Evolutionary conservation across 139 green algal species (phyloP).

Genomic region (Pleodorina starrii): DNA sequence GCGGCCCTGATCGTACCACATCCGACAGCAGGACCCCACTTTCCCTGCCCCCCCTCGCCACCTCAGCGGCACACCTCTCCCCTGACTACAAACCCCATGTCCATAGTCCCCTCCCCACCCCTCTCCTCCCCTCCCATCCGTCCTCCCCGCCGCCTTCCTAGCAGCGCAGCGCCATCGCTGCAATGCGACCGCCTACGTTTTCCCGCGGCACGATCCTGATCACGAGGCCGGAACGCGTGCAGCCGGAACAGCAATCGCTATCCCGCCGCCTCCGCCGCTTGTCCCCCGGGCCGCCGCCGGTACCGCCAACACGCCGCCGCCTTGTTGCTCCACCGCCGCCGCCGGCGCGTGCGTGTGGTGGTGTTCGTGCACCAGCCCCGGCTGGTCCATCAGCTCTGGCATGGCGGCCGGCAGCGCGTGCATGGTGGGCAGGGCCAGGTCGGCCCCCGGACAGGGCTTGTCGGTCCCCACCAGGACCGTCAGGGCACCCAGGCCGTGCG

Average conservation of each 20-base stretch:
- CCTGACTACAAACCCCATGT: no score
- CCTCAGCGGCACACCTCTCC: no score
- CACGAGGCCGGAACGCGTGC: conserved; percentile 1
- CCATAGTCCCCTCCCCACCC: no score
- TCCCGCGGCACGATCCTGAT: no score
- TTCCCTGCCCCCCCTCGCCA: no score
- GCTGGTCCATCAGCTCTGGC: conserved; percentile 55
- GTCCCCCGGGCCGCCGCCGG: not conserved
- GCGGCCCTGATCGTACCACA: no score
- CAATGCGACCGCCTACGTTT: no score
- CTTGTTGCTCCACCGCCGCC: not conserved
- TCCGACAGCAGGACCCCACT: no score
- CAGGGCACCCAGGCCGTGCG: conserved; percentile 74
- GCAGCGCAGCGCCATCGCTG: no score
- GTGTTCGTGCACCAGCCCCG: conserved; percentile 46
- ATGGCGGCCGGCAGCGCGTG: conserved; percentile 50
- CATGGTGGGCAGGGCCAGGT: conserved; percentile 52
- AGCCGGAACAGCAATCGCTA: not conserved
- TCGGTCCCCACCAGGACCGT: conserved; percentile 64
- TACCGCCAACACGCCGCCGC: not conserved
- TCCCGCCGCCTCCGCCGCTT: not conserved
- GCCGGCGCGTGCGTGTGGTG: not conserved
- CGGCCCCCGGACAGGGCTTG: not conserved
- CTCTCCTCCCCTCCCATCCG: no score
- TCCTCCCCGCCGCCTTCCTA: not conserved